Conservation (phyloP, 768 basidiomycete genomes). For the Phylloporus arenicola region DNA sequence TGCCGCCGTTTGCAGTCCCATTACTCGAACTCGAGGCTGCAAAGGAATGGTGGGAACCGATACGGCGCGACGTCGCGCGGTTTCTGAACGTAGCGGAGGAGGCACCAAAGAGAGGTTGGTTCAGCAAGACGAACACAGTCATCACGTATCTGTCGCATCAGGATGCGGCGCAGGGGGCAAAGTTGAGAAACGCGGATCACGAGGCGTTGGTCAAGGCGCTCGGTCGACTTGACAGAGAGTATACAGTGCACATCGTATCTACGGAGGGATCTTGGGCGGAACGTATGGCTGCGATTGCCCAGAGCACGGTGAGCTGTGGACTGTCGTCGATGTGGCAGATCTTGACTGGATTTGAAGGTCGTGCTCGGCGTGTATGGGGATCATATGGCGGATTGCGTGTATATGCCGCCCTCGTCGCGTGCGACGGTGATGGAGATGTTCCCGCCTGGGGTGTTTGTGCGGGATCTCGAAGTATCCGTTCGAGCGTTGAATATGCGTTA, state of each 20-base stretch:
- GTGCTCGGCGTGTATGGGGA: constrained; percentile 55
- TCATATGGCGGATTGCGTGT: constrained; percentile 63
- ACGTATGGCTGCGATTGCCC: constrained; percentile 58
- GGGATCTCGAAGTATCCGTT: constrained; percentile 56
- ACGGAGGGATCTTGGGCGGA: constrained; percentile 52
- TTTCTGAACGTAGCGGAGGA: constrained; percentile 37
- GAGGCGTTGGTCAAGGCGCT: constrained; percentile 55
- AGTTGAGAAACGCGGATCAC: constrained; percentile 53
- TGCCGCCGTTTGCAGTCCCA: constrained; percentile 33
- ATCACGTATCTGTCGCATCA: constrained; percentile 69
- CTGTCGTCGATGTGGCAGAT: not conserved
- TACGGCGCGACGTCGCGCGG: constrained; percentile 38
- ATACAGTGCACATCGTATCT: constrained; percentile 52
- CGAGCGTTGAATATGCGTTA: constrained; percentile 51
- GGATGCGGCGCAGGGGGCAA: constrained; percentile 44
- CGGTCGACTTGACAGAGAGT: constrained; percentile 45
- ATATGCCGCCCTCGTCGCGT: constrained; percentile 56
- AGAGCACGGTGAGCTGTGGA: constrained; percentile 54
- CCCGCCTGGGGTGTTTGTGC: constrained; percentile 57
- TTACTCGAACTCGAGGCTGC: constrained; percentile 41
- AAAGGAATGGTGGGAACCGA: constrained; percentile 66
- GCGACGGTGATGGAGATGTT: constrained; percentile 77
- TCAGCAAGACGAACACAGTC: constrained; percentile 35
- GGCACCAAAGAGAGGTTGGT: constrained; percentile 10
- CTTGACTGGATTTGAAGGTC: constrained; percentile 35